Base-by-base conservation (phyloP, 176 grass and related monocot genomes). In the Bonia amplexicaulis region DNA sequence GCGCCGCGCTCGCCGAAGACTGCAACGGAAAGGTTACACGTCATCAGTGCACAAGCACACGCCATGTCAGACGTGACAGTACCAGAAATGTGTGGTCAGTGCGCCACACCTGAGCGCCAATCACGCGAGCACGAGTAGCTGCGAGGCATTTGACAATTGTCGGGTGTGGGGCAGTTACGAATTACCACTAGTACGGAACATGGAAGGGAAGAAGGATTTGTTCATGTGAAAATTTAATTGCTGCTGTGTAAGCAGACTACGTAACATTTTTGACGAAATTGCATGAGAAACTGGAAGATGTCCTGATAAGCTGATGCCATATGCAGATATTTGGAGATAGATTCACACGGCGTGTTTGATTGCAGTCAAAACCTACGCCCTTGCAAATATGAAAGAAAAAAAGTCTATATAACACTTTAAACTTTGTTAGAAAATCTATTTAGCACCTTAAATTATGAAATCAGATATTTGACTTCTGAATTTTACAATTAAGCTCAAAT, bases 201-300 rank as follows among this genome's bases (percentile, higher is more conserved):
- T 31, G 44, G 83, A 61, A 71, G 37, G 71, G 1, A 19, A 64
- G 11, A 25, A 46, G 13, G 1, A 46, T 83, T 84, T 74, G 29
- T 16, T 19, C 58, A 47, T 45, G 23, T 14, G 69, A 1, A 53
- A 77, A 66, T 52, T 60, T 65, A 6, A 71, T 17, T 14, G 25
- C 26, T 46, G 57, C 60, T 45, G 44, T 0, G 84, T 17, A 40
- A n/a, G n/a, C n/a, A 40, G 0, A 16, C 1, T 3, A n/a, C 78
- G 73, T 48, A 83, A 83, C 73, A 9, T 68, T 87, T 7, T 68
- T 86, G 84, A 83, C 79, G 31, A 83, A 83, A 76, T 55, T 16
- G 44, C 75, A 48, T 0, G 20, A 64, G 61, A 72, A 15, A 20
- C 16, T 46, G 8, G 20, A 8, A 46, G 25, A 12, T 54, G 40